Base-by-base conservation (phyloP, 169 alveolate genomes). In the Plasmodium falciparum region DNA sequence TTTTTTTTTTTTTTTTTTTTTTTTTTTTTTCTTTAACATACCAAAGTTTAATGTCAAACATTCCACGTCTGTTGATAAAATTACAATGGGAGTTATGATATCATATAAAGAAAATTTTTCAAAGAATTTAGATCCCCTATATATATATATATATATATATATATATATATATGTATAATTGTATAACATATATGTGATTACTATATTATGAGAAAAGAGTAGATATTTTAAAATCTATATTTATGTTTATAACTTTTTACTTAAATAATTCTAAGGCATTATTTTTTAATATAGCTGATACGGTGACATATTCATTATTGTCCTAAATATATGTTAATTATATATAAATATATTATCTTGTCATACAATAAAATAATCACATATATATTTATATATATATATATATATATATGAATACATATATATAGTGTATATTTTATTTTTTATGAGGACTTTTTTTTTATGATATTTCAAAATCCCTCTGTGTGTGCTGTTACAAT, bases 61-160 rank as follows among this genome's bases (percentile, higher is more conserved):
- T 73, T 83, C 91, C 12, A 83, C 43, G 22, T 54, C 70, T 22
- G 91, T 83, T 56, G 91, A 69, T 69, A 67, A 83, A 69, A 83
- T 83, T 45, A 20, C 33, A 29, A 83, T 24, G 15, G 91, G 91
- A 12, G 91, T 45, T 69, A 83, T 62, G 20, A 83, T 73, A 39
- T 83, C 91, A 12, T 43, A 11, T 56, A 83, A 33, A 56, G 69
- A 49, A 39, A 83, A 50, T 20, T 22, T 83, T 39, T 67, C 71
- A 54, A 67, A 83, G 8, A 83, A 33, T 70, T 59, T 83, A 6
- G 85, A 69, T 49, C 91, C 91, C 24, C 91, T 83, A 58, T 29
- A 29, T 39, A 66, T 66, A 66, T 24, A 12, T 3, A 66, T 26
- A 11, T n/a, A 33, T 26, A 33, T 66, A n/a, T 29, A 66, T 29